A percentile compares a stretch with the other conserved stretches of the same genome.
These are phyloP conservation scores for Miscanthus lutarioriparius DNA, from an alignment of 176 grass and related monocot genomes.

Conservation along the genomic window DNA sequence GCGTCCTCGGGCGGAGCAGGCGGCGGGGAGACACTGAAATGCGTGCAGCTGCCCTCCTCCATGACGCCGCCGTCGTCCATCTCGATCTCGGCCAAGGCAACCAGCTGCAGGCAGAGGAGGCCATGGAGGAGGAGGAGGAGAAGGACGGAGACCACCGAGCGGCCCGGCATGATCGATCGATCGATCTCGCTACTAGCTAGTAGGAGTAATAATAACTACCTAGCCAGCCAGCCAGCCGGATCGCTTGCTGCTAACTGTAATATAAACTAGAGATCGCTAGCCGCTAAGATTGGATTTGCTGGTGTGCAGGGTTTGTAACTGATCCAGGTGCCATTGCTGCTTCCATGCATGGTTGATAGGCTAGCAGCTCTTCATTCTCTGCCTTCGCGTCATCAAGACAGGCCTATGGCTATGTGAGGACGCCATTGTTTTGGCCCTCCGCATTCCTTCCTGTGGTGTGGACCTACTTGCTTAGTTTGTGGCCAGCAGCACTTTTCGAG, in stretches of 20 bases:
- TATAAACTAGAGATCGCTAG: background rate
- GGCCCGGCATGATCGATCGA: slow-evolving; percentile 4
- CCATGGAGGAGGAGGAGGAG: slow-evolving; percentile 46
- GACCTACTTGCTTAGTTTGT: background rate
- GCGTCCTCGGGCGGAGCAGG: slow-evolving; percentile 30
- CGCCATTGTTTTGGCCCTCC: slow-evolving; percentile 20
- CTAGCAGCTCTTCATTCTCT: background rate
- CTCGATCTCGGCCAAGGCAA: background rate
- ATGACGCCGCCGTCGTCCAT: background rate
- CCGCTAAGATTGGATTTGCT: background rate
- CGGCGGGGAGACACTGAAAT: slow-evolving; percentile 19
- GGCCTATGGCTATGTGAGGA: background rate
- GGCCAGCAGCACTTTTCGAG: slow-evolving; percentile 11
- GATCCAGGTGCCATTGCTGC: slow-evolving; percentile 5
- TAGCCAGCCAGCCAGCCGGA: too few species aligned
- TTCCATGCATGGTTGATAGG: background rate
- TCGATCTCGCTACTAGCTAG: background rate
- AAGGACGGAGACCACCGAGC: background rate
- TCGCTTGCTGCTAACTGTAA: too few species aligned
- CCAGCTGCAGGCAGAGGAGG: background rate
- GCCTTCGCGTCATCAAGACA: background rate
- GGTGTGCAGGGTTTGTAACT: background rate
- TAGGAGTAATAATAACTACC: too few species aligned
- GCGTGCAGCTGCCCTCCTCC: slow-evolving; percentile 9
- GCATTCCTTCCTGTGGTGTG: slow-evolving; percentile 11